phyloP scores from a whole-genome alignment of 148 eudicot species.

The Arbutus unedo region DNA sequence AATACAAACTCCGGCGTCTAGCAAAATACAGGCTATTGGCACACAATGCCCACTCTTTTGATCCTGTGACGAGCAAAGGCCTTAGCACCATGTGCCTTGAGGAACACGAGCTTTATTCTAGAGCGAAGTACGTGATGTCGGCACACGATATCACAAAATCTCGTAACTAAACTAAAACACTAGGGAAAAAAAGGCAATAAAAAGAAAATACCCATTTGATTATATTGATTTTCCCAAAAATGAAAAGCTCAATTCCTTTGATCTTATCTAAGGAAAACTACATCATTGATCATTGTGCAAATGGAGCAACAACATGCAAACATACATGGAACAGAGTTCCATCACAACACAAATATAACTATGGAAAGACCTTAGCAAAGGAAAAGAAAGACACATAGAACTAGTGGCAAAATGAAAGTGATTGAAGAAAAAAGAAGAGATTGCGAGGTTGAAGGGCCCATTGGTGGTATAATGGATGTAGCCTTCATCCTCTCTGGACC shows the following conservation, averaged over 20 bases:
- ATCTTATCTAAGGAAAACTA: conserved; percentile 14
- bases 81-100: too few relatives aligned
- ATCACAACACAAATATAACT: conserved; percentile 8
- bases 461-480: conserved; percentile 25
- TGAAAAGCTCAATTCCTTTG: not conserved
- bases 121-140: too few relatives aligned
- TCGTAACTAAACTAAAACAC: too few relatives aligned
- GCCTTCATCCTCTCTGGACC: conserved; percentile 40
- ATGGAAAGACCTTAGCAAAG: not conserved
- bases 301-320: conserved; percentile 9
- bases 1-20: too few relatives aligned
- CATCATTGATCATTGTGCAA: conserved; percentile 14
- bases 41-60: too few relatives aligned
- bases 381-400: not conserved
- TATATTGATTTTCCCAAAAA: not conserved
- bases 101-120: too few relatives aligned
- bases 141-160: too few relatives aligned
- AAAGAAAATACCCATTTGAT: conserved; percentile 2
- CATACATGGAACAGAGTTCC: conserved; percentile 17
- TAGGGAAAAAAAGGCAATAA: not conserved
- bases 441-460: conserved; percentile 21
- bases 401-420: conserved; percentile 24
- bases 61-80: too few relatives aligned
- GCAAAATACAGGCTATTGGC: too few relatives aligned
- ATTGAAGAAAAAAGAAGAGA: conserved; percentile 20